Conservation (phyloP, 805 yeast species). For the Kodamaea nitidulidarum region DNA sequence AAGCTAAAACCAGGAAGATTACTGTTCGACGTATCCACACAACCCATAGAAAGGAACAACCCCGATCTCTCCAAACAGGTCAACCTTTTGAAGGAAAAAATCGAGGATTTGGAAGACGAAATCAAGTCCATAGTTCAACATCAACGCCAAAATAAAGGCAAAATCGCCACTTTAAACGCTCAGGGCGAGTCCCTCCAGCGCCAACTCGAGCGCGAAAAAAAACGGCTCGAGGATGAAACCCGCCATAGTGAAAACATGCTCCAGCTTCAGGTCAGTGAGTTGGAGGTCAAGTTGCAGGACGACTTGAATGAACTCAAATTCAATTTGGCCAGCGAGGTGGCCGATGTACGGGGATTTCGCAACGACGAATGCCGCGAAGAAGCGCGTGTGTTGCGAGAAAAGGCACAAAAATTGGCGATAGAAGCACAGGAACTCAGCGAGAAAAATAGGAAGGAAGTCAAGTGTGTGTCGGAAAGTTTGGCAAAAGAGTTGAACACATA, state of each 20-base stretch:
- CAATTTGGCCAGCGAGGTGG: slow-evolving; percentile 32
- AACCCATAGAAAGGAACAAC: neutral
- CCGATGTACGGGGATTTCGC: slow-evolving; percentile 20
- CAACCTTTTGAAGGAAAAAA: slow-evolving; percentile 8
- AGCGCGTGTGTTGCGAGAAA: slow-evolving; percentile 15
- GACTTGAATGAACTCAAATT: slow-evolving; percentile 30
- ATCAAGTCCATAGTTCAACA: slow-evolving; percentile 9
- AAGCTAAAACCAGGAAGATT: slow-evolving; percentile 5
- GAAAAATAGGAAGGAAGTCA: slow-evolving; percentile 14
- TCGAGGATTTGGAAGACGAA: slow-evolving; percentile 13
- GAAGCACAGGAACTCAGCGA: slow-evolving; percentile 7
- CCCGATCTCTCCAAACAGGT: slow-evolving; percentile 10
- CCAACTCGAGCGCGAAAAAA: slow-evolving; percentile 8
- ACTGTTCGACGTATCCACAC: slow-evolving; percentile 4
- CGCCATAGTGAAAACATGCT: slow-evolving; percentile 26
- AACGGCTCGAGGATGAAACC: slow-evolving; percentile 18
- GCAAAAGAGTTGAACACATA: slow-evolving; percentile 15
- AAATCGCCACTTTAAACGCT: slow-evolving; percentile 8
- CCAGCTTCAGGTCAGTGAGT: slow-evolving; percentile 27
- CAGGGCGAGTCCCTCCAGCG: slow-evolving; percentile 6
- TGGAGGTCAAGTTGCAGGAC: slow-evolving; percentile 21
- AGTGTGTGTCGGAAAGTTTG: slow-evolving; percentile 14
- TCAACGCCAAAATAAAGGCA: slow-evolving; percentile 8
- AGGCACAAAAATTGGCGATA: slow-evolving; percentile 9
- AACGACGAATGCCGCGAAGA: slow-evolving; percentile 20